Base-by-base conservation (phyloP, 106 monocot genomes). In the Dioscorea zingiberensis region DNA sequence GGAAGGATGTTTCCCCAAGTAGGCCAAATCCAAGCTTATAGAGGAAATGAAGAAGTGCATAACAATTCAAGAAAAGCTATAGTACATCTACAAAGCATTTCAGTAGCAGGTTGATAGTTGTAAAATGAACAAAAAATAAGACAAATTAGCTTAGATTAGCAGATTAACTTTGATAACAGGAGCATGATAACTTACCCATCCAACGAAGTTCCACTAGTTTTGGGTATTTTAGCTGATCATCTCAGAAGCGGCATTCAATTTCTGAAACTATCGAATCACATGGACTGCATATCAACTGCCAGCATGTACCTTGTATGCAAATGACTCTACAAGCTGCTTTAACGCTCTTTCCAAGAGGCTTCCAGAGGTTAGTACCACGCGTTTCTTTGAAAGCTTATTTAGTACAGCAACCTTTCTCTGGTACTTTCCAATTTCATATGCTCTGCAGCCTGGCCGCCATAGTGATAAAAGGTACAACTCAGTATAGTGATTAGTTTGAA, bases 241-340 rank as follows among this genome's bases (percentile, higher is more conserved):
- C 95, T 27, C 91, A 78, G n/a, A 97, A 73, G 44, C 64, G 85
- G 38, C n/a, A n/a, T n/a, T 88, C 80, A 61, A 97, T 91, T 77
- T 97, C 91, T 54, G 83, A 83, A 29, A 97, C 81, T 1, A 91
- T 97, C n/a, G 91, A 85, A 79, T 97, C 88, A n/a, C 91, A 88
- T 77, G 4, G 95, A 91, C 57, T 91, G 91, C 85, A 91, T 88
- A 49, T 97, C 95, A 48, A 97, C 95, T 55, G n/a, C n/a, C n/a
- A n/a, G n/a, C n/a, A 91, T 82, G 65, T 84, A 91, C 71, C 88
- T 76, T 44, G 95, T 97, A 69, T 91, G 91, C 74, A 91, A 76
- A 76, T 97, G 88, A 71, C 88, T 88, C 3, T n/a, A 97, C 91
- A n/a, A 26, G 78, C 75, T 64, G 91, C 85, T 68, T 85, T 91